Evolutionary conservation across 257 asterid species (phyloP).

Genomic region (Fraxinus excelsior): DNA sequence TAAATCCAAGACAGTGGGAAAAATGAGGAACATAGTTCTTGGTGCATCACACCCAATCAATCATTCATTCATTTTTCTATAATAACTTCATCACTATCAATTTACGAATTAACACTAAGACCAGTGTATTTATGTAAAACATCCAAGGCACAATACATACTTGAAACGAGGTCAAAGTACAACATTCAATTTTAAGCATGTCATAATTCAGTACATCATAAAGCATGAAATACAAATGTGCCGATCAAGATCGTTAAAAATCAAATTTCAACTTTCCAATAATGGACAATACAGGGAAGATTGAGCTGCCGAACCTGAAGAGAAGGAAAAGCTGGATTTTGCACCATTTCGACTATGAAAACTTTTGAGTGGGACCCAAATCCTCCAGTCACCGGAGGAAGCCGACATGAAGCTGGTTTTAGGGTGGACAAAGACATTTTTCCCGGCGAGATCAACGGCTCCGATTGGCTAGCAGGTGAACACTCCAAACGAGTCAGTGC

Average conservation of each 20-base stretch:
- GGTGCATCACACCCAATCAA: neutral
- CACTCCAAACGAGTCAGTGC: constrained; percentile 26
- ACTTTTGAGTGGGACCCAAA: constrained; percentile 26
- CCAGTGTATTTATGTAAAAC: neutral
- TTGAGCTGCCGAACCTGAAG: constrained; percentile 36
- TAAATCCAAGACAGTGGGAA: neutral
- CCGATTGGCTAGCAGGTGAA: constrained; percentile 30
- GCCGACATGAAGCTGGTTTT: constrained; percentile 32
- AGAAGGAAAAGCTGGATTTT: constrained; percentile 29
- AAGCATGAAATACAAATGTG: neutral
- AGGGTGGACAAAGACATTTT: constrained; percentile 36
- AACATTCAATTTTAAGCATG: neutral
- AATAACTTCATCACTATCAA: neutral
- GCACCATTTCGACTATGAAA: constrained; percentile 29
- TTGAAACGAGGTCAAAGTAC: too few species aligned
- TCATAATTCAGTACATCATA: neutral
- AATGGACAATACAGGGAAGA: neutral
- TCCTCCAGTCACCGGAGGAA: constrained; percentile 30
- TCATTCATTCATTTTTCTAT: neutral
- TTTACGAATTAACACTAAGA: neutral
- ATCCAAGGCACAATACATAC: neutral
- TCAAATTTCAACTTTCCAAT: neutral
- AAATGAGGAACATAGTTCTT: neutral
- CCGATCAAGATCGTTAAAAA: constrained; percentile 19
- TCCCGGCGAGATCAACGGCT: constrained; percentile 40